Evolutionary conservation across 768 basidiomycete species (phyloP).

Genomic region (Tricholoma bakamatsutake): DNA sequence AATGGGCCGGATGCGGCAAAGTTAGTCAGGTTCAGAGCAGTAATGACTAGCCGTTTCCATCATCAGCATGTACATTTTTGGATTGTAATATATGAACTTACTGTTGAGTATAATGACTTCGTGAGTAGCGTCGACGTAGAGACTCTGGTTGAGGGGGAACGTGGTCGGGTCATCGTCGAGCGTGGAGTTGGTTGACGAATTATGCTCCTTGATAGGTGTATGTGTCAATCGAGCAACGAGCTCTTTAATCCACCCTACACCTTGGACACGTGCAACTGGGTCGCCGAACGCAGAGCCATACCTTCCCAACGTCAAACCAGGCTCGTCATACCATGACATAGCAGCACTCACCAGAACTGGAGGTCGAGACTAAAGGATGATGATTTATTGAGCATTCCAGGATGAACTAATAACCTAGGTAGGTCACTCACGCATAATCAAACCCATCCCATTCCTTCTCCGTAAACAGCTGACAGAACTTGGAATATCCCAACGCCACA

Average conservation of each 20-base stretch:
- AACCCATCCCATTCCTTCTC: slow-evolving; percentile 93
- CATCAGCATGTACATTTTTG: slow-evolving; percentile 4
- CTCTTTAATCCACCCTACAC: slow-evolving; percentile 79
- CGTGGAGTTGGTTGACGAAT: slow-evolving; percentile 82
- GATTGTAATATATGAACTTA: slow-evolving; percentile 24
- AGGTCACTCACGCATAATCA: slow-evolving; percentile 62
- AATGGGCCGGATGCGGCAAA: slow-evolving; percentile 72
- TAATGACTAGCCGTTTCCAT: slow-evolving; percentile 47
- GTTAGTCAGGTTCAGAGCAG: slow-evolving; percentile 76
- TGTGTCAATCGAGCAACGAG: slow-evolving; percentile 78
- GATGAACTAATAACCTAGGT: not conserved
- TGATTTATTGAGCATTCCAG: not conserved
- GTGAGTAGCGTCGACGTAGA: slow-evolving; percentile 89
- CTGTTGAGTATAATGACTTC: slow-evolving; percentile 89
- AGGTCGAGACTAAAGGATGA: slow-evolving; percentile 47
- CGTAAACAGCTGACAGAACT: slow-evolving; percentile 88
- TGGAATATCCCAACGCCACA: slow-evolving; percentile 86
- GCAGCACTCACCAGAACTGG: slow-evolving; percentile 44
- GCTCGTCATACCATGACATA: not conserved
- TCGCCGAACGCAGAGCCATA: slow-evolving; percentile 80
- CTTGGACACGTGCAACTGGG: slow-evolving; percentile 70
- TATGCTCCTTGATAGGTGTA: slow-evolving; percentile 61
- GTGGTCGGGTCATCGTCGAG: slow-evolving; percentile 62
- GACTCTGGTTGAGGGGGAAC: slow-evolving; percentile 63
- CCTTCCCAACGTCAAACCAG: slow-evolving; percentile 25